Base-by-base conservation (phyloP, 2,329 filamentous ascomycete genomes). In the Chaetomiaceae sp. region DNA sequence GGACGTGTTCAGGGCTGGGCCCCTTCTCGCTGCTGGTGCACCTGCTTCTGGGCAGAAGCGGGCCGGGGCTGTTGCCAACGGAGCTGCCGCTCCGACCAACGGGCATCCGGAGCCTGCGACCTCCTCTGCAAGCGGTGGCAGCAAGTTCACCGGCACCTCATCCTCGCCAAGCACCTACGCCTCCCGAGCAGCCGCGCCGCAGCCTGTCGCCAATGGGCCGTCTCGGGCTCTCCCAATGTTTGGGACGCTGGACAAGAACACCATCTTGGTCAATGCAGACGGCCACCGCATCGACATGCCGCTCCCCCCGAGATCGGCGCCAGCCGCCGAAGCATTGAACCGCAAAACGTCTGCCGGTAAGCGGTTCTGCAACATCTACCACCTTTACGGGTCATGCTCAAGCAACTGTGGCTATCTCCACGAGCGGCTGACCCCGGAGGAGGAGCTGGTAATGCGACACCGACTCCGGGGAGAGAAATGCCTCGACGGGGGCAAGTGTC, bases 351-450 rank as follows among this genome's bases (percentile, higher is more conserved):
- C 25, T 6, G 6, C 19, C 5, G 47, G 51, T 12, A 56, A 52
- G 37, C 51, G 54, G n/a, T 59, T 43, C 25, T 59, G 56, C 51
- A 49, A 54, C 54, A 47, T 37, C 34, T 53, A 36, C 45, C 54
- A 59, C 12, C 44, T 59, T 12, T 42, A 40, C 8, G 51, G 51
- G 7, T 17, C 19, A 1, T 58, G 56, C 7, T 1, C 33, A 19
- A 22, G 43, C 6, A 36, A 29, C 3, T 56, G 54, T 25, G 39
- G 20, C 3, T 56, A 56, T 33, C 29, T 46, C 1, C 56, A 59
- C 29, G 47, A 37, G 6, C 6, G 33, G 12, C 34, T 59, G 15
- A 54, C 36, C 3, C 20, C 31, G 3, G 34, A n/a, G 8, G 56
- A 59, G 40, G 54, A 56, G 44, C 25, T 56, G 17, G 54, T 59